These are phyloP conservation scores for Zasmidium angulare DNA, from an alignment of 2,329 filamentous ascomycete genomes.

Conservation along the genomic window DNA sequence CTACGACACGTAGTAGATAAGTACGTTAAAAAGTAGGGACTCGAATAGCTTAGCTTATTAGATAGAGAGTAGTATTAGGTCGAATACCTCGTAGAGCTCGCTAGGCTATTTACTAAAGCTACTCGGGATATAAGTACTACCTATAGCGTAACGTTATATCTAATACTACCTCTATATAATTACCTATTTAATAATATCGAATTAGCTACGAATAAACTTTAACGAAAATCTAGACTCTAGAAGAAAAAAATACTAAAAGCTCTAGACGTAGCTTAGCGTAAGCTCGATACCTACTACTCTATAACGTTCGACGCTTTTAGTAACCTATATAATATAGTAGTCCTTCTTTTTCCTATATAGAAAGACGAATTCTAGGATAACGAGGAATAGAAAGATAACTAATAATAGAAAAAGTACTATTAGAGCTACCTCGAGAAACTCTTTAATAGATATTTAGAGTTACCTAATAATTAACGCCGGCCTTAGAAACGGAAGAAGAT, in stretches of 20 bases:
- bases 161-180: not conserved
- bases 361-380: not conserved
- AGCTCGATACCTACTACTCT: not conserved
- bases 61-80: not conserved
- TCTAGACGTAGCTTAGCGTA: not conserved
- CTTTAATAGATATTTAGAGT: not conserved
- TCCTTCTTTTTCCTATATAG: not conserved
- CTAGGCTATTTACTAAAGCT: not conserved
- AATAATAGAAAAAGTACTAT: too few species aligned
- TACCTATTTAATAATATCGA: not conserved
- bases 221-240: not conserved
- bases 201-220: too few species aligned
- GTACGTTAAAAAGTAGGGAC: not conserved
- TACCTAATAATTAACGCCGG: not conserved
- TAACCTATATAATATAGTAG: not conserved
- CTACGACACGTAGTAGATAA: not conserved
- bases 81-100: not conserved
- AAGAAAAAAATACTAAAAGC: not conserved
- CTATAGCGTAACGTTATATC: not conserved
- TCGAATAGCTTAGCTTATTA: not conserved
- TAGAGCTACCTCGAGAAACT: not conserved
- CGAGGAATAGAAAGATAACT: not conserved
- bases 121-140: not conserved
- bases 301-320: not conserved
- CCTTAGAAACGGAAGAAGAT: not conserved